Evolutionary conservation across 2,329 filamentous ascomycete species (phyloP).

Genomic region (Beauveria bassiana): DNA sequence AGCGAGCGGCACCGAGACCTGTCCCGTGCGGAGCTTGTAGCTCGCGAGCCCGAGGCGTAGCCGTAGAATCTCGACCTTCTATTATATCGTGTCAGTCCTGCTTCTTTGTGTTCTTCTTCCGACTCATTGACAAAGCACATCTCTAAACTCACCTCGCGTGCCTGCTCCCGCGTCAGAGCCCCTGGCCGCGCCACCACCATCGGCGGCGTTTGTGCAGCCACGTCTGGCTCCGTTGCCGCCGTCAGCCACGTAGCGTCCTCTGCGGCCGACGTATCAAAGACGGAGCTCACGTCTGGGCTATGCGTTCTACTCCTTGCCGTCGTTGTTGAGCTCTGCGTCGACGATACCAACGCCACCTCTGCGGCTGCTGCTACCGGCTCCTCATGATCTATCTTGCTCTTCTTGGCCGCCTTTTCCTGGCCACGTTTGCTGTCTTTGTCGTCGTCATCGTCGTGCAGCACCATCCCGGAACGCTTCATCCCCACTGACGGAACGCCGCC

Average conservation of each 20-base stretch:
- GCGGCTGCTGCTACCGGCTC: too few species aligned
- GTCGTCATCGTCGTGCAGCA: constrained; percentile 13
- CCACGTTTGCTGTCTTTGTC: background rate
- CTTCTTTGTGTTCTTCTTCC: too few species aligned
- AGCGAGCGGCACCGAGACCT: constrained; percentile 57
- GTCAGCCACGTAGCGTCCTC: constrained; percentile 42
- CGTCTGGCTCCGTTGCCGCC: constrained; percentile 35
- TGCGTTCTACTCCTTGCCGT: constrained; percentile 15
- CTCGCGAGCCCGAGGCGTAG: constrained; percentile 63
- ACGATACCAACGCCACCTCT: too few species aligned
- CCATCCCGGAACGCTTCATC: constrained; percentile 19
- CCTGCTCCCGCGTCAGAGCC: constrained; percentile 42
- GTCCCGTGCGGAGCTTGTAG: constrained; percentile 70
- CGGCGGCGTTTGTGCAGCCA: background rate
- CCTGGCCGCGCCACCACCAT: background rate
- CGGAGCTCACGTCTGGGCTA: constrained; percentile 37
- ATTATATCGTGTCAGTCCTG: constrained; percentile 13
- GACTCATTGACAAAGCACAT: constrained; percentile 15
- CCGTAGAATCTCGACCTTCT: constrained; percentile 59
- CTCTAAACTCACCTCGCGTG: constrained; percentile 34
- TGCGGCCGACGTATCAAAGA: constrained; percentile 38
- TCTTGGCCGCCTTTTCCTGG: constrained; percentile 22
- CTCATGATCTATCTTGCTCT: constrained; percentile 22
- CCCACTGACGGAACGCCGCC: constrained; percentile 16
- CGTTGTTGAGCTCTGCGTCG: constrained; percentile 16